phyloP scores from a whole-genome alignment of 257 asterid species.

The Nicotiana sylvestris region DNA sequence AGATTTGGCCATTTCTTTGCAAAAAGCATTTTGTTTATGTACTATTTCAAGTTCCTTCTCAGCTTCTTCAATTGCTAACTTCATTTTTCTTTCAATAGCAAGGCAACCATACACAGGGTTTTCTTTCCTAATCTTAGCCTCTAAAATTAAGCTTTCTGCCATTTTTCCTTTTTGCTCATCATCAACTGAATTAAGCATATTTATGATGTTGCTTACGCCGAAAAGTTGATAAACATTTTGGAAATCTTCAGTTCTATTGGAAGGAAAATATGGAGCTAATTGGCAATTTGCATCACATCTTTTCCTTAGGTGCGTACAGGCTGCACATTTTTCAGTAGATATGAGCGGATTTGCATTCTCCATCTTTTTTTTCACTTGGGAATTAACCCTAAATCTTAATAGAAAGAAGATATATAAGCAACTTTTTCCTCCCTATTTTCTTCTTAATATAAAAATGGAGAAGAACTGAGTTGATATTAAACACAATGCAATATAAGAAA shows the following conservation, averaged over 20 bases:
- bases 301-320: neutral
- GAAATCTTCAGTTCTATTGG: neutral
- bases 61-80: neutral
- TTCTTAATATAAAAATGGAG: neutral
- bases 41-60: neutral
- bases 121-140: conserved; percentile 10
- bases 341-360: neutral
- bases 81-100: neutral
- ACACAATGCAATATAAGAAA: neutral
- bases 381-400: too few relatives aligned
- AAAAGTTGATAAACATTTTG: neutral
- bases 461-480: neutral
- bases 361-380: neutral
- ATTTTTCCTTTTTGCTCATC: neutral
- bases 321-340: neutral
- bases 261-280: neutral
- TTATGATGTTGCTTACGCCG: neutral
- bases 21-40: neutral
- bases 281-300: neutral
- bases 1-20: neutral
- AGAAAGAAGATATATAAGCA: too few relatives aligned
- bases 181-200: neutral
- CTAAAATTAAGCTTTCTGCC: neutral
- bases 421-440: too few relatives aligned
- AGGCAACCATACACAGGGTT: conserved; percentile 12